Evolutionary conservation across 2,329 filamentous ascomycete species (phyloP).

Genomic region (Botrytis paeoniae): DNA sequence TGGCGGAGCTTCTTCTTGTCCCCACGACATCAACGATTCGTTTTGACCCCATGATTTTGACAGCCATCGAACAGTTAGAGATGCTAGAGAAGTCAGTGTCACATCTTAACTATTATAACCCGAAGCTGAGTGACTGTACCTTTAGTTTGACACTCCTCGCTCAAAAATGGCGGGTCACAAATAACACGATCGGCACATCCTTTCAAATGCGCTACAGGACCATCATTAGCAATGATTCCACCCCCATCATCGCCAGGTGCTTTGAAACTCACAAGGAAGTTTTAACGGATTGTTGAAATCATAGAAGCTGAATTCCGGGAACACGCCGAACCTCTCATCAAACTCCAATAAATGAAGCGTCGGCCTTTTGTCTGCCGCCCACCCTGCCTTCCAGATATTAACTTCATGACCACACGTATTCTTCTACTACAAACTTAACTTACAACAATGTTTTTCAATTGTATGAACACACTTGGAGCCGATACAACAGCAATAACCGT

Average conservation of each 20-base stretch:
- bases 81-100: slow-evolving; percentile 47
- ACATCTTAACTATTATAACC: background rate
- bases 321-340: slow-evolving; percentile 70
- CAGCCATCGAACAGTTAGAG: slow-evolving; percentile 73
- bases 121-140: slow-evolving; percentile 41
- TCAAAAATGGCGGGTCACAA: slow-evolving; percentile 76
- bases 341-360: slow-evolving; percentile 68
- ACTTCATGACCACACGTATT: slow-evolving; percentile 13
- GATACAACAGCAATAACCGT: slow-evolving; percentile 68
- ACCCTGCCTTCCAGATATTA: slow-evolving; percentile 10
- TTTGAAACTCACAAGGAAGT: slow-evolving; percentile 50
- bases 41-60: slow-evolving; percentile 43
- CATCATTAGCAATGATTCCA: slow-evolving; percentile 1
- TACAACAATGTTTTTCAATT: slow-evolving; percentile 61
- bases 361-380: slow-evolving; percentile 46
- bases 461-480: slow-evolving; percentile 73
- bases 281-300: slow-evolving; percentile 69
- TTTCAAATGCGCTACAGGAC: slow-evolving; percentile 51
- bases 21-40: slow-evolving; percentile 14
- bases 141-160: slow-evolving; percentile 78
- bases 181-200: slow-evolving; percentile 66
- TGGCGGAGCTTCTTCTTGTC: slow-evolving; percentile 9
- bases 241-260: background rate
- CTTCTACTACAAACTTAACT: background rate
- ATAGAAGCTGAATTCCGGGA: slow-evolving; percentile 71